Base-by-base conservation (phyloP, 176 grass and related monocot genomes). In the Paspalum vaginatum region DNA sequence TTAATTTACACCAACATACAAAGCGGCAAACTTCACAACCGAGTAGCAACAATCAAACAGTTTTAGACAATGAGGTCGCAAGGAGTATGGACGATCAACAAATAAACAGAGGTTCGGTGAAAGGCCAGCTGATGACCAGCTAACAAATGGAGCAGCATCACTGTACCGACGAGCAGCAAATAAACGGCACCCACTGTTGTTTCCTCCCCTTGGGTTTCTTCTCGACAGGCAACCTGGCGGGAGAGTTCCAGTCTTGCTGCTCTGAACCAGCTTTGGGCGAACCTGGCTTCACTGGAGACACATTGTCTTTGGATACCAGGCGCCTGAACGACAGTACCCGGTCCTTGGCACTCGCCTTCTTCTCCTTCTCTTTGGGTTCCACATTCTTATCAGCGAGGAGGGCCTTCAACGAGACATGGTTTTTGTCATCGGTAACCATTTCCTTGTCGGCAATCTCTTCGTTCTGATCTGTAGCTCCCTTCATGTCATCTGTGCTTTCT, bases 221-320 rank as follows among this genome's bases (percentile, higher is more conserved):
- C 66, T 77, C 68, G 0, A 53, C 63, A 0, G 88, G 88, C 43
- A 93, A 60, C 85, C 91, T 88, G 2, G 88, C 91, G 2, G 88
- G 88, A 14, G 88, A 93, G 70, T 90, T 90, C 91, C 85, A 93
- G 54, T 90, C 88, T 47, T 79, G 82, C 44, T 88, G 79, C 79
- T 56, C 85, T 14, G 85, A 72, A 48, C 63, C 74, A 10, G 44
- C 73, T 25, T 72, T 84, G 4, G 76, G 77, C 15, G 67, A 81
- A 5, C 59, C 66, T 8, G 90, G 59, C 58, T 68, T 87, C 53
- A 8, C 43, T 0, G 77, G 68, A 4, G 68, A 75, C 8, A 16
- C 60, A 7, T 49, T 68, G 42, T 85, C 88, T 42, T 80, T 81
- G 0, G 67, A 85, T 4, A 46, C 45, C 24, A 68, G 48, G 21